Evolutionary conservation across 331 rosid genomes (phyloP).

Genomic region (Rhamnella rubrinervis): DNA sequence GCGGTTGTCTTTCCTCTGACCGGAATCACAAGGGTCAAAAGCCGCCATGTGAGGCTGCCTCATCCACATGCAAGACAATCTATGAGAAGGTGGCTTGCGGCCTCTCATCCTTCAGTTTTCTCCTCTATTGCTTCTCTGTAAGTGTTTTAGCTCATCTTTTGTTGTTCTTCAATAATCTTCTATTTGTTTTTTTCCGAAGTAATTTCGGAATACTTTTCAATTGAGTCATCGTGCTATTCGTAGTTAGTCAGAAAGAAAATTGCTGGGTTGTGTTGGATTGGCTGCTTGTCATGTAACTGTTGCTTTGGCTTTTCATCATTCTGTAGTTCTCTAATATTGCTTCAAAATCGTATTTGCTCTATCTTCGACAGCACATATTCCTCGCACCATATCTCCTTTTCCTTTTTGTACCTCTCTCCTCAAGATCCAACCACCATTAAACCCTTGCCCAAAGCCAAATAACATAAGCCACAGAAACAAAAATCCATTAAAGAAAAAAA

Average conservation of each 20-base stretch:
- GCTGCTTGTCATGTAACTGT: background rate
- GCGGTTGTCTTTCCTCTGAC: constrained; percentile 3
- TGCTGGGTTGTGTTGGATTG: background rate
- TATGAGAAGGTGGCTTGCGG: constrained; percentile 35
- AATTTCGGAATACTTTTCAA: background rate
- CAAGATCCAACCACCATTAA: no score
- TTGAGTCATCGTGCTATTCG: constrained; percentile 11
- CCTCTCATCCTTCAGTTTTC: constrained; percentile 26
- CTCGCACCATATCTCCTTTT: no score
- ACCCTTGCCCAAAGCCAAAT: no score
- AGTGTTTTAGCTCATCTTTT: constrained; percentile 18
- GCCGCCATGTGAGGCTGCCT: background rate
- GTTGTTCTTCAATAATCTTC: background rate
- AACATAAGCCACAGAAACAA: no score
- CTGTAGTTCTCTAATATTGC: background rate
- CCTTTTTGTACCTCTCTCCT: no score
- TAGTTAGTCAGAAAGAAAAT: background rate
- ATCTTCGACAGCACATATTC: no score
- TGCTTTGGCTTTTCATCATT: background rate
- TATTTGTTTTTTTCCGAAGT: background rate
- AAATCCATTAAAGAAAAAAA: no score
- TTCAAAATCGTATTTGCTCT: background rate
- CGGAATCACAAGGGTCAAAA: constrained; percentile 19
- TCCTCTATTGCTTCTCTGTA: constrained; percentile 36
- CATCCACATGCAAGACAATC: background rate